Evolutionary conservation across 2,329 filamentous ascomycete genomes (phyloP), one percentile per base, ranked within the genome.

Genomic region (Fusarium compactum): DNA sequence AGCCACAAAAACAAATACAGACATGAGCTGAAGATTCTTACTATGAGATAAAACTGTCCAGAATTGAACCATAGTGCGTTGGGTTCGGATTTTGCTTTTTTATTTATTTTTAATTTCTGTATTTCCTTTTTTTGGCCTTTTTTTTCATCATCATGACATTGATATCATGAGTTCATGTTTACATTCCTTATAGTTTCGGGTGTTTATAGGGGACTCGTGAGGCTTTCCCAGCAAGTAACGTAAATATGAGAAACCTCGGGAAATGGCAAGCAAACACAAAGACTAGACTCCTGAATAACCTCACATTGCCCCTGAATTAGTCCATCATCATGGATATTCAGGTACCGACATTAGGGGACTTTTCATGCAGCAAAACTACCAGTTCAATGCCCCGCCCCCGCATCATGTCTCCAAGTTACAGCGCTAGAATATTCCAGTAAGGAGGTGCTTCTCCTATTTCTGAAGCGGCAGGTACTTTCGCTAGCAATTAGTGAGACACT

Each of bases 331-430:
- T 38, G 34, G 34, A 38, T 52, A 52, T 15, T 41, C 32, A 41
- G 32, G 50, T 52, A 52, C 50, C 50, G 50, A 27, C 32, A 52
- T 70, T 53, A 52, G 52, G 64, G 47, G 63, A 50, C 68, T 43
- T 48, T 51, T 44, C 41, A n/a, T 68, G 34, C 54, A 55, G 43
- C 34, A 40, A 40, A 22, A 44, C 27, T 54, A 32, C 24, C 47
- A 44, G 29, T 44, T 24, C 46, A 56, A 20, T 73, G 72, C 72
- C 72, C 72, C 72, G 59, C 72, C 72, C 72, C 72, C 72, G 72
- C 72, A 75, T 75, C 70, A 53, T 59, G 40, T 25, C 67, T 66
- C 55, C 53, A 53, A 51, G 38, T 59, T 46, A 44, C 34, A 45
- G 66, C 56, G 61, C 61, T 57, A 72, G 62, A 59, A 52, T 45